Evolutionary conservation across 2,329 filamentous ascomycete species (phyloP).

Genomic region (Trichophyton equinum): DNA sequence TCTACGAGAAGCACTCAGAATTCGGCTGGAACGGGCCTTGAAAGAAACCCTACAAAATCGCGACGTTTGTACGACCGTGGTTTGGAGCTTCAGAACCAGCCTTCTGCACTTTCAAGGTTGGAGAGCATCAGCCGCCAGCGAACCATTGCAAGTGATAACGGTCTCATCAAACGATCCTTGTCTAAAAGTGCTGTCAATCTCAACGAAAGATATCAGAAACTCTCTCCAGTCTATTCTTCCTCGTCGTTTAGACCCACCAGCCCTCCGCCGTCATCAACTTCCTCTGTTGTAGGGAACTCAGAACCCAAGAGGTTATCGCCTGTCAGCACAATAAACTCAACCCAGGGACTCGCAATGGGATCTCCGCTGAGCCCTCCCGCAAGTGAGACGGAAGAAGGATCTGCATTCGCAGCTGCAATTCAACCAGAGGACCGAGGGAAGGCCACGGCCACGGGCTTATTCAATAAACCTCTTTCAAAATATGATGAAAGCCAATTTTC

Average conservation of each 20-base stretch:
- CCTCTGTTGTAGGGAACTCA: slow-evolving; percentile 26
- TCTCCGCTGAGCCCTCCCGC: slow-evolving; percentile 57
- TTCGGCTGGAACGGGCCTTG: slow-evolving; percentile 30
- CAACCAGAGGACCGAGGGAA: slow-evolving; percentile 69
- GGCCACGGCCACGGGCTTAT: slow-evolving; percentile 59
- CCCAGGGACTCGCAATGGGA: slow-evolving; percentile 25
- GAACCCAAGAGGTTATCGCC: slow-evolving; percentile 9
- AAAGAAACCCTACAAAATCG: slow-evolving; percentile 56
- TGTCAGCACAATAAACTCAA: slow-evolving; percentile 17
- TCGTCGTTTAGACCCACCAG: slow-evolving; percentile 25
- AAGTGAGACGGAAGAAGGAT: slow-evolving; percentile 58
- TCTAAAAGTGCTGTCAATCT: slow-evolving; percentile 55
- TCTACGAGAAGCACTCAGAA: slow-evolving; percentile 18
- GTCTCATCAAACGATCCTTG: slow-evolving; percentile 35
- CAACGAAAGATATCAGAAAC: slow-evolving; percentile 35
- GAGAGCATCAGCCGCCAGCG: slow-evolving; percentile 63
- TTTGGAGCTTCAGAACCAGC: slow-evolving; percentile 65
- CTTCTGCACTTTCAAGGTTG: slow-evolving; percentile 61
- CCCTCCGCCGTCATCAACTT: slow-evolving; percentile 30
- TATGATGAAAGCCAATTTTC: slow-evolving; percentile 81
- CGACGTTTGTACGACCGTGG: slow-evolving; percentile 74
- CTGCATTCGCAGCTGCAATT: slow-evolving; percentile 48
- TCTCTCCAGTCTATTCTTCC: slow-evolving; percentile 21
- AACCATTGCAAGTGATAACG: slow-evolving; percentile 41
- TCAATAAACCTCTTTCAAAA: slow-evolving; percentile 58